Evolutionary conservation across 1,284 basidiomycete species (phyloP).

Genomic region (Exobasidium rhododendri): DNA sequence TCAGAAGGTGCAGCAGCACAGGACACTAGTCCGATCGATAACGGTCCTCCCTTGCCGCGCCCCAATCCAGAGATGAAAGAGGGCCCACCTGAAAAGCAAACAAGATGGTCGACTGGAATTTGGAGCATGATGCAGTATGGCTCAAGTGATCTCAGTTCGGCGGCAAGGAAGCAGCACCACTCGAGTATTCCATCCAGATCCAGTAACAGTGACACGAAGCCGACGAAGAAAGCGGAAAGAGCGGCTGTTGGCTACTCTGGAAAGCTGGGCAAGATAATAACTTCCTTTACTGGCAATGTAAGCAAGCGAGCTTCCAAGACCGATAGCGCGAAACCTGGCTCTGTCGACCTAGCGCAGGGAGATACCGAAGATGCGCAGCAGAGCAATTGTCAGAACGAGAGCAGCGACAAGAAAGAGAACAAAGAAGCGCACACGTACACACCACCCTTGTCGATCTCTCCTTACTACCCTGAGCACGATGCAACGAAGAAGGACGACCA

Average conservation of each 20-base stretch:
- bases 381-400: neutral
- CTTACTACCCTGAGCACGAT: neutral
- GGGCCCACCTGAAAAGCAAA: neutral
- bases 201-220: neutral
- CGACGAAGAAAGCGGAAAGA: neutral
- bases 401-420: neutral
- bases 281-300: neutral
- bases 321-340: neutral
- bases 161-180: neutral
- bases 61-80: neutral
- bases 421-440: neutral
- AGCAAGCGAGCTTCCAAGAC: neutral
- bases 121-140: conserved; percentile 14
- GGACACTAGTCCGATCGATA: conserved; percentile 6
- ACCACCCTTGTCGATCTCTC: neutral
- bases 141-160: neutral
- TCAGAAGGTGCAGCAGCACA: neutral
- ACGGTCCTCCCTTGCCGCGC: neutral
- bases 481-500: neutral
- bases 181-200: neutral
- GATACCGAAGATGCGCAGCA: neutral
- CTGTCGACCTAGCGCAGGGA: neutral
- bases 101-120: conserved; percentile 9
- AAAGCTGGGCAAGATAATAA: neutral
- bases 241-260: neutral